Conservation (phyloP, 148 eudicot species). For the Pouteria glomerata region DNA sequence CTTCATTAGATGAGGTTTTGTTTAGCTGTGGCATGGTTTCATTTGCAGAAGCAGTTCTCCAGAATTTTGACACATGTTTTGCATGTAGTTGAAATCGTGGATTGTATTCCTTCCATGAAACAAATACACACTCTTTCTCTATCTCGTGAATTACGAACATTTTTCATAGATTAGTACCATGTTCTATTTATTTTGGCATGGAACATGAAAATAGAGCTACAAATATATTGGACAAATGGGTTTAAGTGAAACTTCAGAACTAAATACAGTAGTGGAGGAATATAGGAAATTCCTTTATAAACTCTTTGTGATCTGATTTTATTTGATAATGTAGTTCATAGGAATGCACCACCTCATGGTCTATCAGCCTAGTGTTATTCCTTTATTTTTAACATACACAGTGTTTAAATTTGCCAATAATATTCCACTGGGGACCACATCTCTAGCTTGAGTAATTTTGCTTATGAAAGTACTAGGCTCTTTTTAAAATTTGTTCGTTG, state of each 20-base stretch:
- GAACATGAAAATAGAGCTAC: not conserved
- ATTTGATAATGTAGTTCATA: not conserved
- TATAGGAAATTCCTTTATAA: not conserved
- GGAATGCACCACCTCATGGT: not conserved
- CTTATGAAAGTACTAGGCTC: not conserved
- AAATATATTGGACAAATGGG: too few relatives aligned
- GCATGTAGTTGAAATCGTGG: too few relatives aligned
- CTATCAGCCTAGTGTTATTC: not conserved
- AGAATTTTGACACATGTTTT: too few relatives aligned
- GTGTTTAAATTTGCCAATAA: not conserved
- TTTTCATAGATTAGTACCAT: not conserved
- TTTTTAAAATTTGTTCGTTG: too few relatives aligned
- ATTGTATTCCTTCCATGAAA: too few relatives aligned
- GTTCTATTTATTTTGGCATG: not conserved
- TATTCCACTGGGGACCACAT: not conserved
- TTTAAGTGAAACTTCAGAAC: too few relatives aligned
- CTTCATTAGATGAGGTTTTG: too few relatives aligned
- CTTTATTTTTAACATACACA: not conserved
- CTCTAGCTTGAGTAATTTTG: not conserved
- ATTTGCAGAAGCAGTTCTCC: too few relatives aligned
- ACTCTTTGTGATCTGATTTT: not conserved
- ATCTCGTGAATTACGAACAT: too few relatives aligned
- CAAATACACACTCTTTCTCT: too few relatives aligned
- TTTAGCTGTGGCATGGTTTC: too few relatives aligned
- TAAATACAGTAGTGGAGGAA: too few relatives aligned